A percentile compares a stretch with the other conserved stretches of the same genome.
These are phyloP conservation scores for Saccharomycopsis schoenii DNA, from an alignment of 805 yeast species.

Conservation along the genomic window DNA sequence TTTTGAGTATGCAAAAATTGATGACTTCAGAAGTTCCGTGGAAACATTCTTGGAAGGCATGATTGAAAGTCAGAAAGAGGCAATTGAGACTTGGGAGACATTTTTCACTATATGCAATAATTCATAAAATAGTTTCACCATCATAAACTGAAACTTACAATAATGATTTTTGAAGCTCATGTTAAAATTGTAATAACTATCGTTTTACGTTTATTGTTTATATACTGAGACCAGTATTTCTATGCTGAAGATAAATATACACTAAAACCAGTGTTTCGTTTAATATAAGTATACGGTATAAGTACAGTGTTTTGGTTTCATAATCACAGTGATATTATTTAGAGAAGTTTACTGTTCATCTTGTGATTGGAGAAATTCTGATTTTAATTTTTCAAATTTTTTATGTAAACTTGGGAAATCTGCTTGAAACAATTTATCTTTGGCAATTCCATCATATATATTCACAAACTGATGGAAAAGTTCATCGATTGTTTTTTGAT, in stretches of 20 bases:
- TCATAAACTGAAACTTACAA: neutral
- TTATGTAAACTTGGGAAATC: neutral
- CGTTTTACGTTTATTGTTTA: no score
- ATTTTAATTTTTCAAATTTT: neutral
- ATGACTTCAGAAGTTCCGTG: slow-evolving; percentile 79
- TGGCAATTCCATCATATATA: neutral
- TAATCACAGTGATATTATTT: no score
- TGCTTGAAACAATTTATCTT: neutral
- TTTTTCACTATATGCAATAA: slow-evolving; percentile 49
- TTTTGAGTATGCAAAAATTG: slow-evolving; percentile 68
- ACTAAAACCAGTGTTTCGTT: neutral
- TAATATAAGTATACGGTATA: neutral
- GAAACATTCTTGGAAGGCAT: slow-evolving; percentile 87
- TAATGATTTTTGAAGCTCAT: no score
- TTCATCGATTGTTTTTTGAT: neutral
- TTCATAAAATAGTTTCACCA: neutral
- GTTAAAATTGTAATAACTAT: no score
- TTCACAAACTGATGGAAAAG: neutral
- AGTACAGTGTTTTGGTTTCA: neutral
- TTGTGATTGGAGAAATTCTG: neutral
- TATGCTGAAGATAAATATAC: no score
- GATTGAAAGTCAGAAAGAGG: slow-evolving; percentile 88
- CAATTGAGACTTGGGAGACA: slow-evolving; percentile 79
- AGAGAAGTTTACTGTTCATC: neutral
- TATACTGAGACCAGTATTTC: no score